Conservation (phyloP, 2,329 filamentous ascomycete genomes). For the Talaromyces sp. region DNA sequence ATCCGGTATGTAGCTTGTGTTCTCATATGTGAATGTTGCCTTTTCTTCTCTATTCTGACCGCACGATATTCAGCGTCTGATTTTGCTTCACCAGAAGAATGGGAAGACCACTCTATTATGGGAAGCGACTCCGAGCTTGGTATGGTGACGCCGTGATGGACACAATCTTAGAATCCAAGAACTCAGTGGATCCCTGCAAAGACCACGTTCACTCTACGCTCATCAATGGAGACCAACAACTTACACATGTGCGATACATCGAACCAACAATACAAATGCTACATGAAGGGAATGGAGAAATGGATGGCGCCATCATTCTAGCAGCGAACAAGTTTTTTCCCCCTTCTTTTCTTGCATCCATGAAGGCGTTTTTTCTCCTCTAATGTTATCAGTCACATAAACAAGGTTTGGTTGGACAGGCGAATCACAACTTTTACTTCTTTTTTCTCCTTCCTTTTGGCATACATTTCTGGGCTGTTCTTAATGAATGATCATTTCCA, state of each 20-base stretch:
- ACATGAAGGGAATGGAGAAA: background rate
- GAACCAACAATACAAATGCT: background rate
- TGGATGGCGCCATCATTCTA: background rate
- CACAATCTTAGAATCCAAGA: background rate
- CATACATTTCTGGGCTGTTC: background rate
- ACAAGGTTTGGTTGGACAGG: slow-evolving; percentile 1
- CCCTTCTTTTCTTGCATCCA: slow-evolving; percentile 7
- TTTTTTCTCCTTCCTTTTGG: background rate
- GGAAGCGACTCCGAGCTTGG: slow-evolving; percentile 40
- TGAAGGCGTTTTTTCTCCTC: slow-evolving; percentile 8
- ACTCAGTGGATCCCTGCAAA: background rate
- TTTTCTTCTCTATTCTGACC: slow-evolving; percentile 3
- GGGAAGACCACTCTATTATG: slow-evolving; percentile 39
- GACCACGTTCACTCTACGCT: background rate
- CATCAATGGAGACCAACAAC: background rate
- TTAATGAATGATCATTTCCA: background rate
- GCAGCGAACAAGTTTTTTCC: background rate
- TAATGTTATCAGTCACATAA: slow-evolving; percentile 3
- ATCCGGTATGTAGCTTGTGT: slow-evolving; percentile 30
- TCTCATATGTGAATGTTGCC: slow-evolving; percentile 18
- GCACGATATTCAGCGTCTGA: slow-evolving; percentile 32
- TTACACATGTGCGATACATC: background rate
- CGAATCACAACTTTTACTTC: background rate
- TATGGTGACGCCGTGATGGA: slow-evolving; percentile 31
- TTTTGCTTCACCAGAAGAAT: slow-evolving; percentile 37